Evolutionary conservation across 2,329 filamentous ascomycete species (phyloP).

Genomic region (Microascus cirrosus): DNA sequence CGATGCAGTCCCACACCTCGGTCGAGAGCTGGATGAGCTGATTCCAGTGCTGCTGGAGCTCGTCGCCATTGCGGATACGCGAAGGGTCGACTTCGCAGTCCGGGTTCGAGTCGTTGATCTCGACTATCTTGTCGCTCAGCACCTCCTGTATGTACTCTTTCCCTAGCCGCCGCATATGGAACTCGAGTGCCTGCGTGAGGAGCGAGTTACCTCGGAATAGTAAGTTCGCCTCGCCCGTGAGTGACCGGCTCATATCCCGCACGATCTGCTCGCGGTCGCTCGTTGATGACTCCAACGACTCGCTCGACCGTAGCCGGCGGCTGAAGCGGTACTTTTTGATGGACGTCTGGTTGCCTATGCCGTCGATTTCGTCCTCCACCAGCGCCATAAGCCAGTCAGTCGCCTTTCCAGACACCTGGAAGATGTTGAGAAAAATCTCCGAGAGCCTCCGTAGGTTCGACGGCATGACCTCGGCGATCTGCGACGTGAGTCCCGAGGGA

Average conservation of each 20-base stretch:
- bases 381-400: constrained; percentile 86
- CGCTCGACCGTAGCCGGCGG: constrained; percentile 58
- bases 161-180: constrained; percentile 88
- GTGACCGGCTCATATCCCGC: constrained; percentile 66
- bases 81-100: constrained; percentile 95
- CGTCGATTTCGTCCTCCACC: constrained; percentile 95
- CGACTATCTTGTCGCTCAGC: constrained; percentile 70
- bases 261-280: constrained; percentile 62
- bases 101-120: constrained; percentile 83
- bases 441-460: constrained; percentile 69
- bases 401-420: constrained; percentile 78
- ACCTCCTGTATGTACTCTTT: constrained; percentile 88
- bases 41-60: constrained; percentile 75
- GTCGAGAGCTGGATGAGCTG: constrained; percentile 66
- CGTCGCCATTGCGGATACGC: constrained; percentile 53
- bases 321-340: constrained; percentile 65
- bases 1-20: constrained; percentile 77
- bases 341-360: constrained; percentile 70
- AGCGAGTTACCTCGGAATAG: constrained; percentile 92
- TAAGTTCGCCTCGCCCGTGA: constrained; percentile 82
- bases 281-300: constrained; percentile 45
- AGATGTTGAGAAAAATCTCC: constrained; percentile 85
- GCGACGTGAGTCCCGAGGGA: constrained; percentile 68
- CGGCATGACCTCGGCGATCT: constrained; percentile 71
- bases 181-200: constrained; percentile 84